Percentiles rank a stretch among this genome's conserved stretches.
phyloP scores from a whole-genome alignment of 495 filamentous ascomycete species.

The Margaritispora aquatica region DNA sequence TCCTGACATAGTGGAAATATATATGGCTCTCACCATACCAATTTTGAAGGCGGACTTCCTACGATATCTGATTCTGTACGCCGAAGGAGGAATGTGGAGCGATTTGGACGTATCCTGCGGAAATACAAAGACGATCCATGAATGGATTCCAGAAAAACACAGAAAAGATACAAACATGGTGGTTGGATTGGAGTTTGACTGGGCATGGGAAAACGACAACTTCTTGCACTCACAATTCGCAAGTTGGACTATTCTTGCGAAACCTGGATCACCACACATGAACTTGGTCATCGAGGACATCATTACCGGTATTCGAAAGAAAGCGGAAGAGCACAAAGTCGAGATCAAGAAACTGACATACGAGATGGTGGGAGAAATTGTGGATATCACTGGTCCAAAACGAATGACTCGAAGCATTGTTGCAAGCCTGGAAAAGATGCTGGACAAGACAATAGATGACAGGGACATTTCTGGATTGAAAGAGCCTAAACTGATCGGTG shows the following conservation, averaged over 20 bases:
- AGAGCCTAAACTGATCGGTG: slow-evolving; percentile 5
- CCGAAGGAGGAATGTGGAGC: slow-evolving; percentile 51
- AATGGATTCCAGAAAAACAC: slow-evolving; percentile 48
- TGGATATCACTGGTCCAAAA: slow-evolving; percentile 8
- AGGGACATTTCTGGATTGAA: background rate
- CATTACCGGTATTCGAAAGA: slow-evolving; percentile 23
- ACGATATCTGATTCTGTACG: slow-evolving; percentile 51
- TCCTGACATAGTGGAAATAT: slow-evolving; percentile 37
- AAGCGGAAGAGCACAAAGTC: slow-evolving; percentile 18
- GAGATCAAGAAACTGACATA: slow-evolving; percentile 24
- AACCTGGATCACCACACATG: slow-evolving; percentile 33
- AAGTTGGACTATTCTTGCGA: slow-evolving; percentile 39
- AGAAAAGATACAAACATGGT: slow-evolving; percentile 27
- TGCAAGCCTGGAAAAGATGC: background rate
- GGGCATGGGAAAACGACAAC: slow-evolving; percentile 22
- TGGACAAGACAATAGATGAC: slow-evolving; percentile 1
- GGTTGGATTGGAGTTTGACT: slow-evolving; percentile 35
- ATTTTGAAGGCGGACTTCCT: slow-evolving; percentile 52
- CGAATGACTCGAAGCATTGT: slow-evolving; percentile 5
- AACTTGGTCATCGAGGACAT: slow-evolving; percentile 30
- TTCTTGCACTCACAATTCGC: slow-evolving; percentile 34
- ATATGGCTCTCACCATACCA: slow-evolving; percentile 34
- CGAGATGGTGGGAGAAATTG: slow-evolving; percentile 4
- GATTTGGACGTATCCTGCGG: slow-evolving; percentile 51
- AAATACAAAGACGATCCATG: slow-evolving; percentile 34